phyloP scores from a whole-genome alignment of 2,329 filamentous ascomycete genomes.

The Annulohypoxylon truncatum region DNA sequence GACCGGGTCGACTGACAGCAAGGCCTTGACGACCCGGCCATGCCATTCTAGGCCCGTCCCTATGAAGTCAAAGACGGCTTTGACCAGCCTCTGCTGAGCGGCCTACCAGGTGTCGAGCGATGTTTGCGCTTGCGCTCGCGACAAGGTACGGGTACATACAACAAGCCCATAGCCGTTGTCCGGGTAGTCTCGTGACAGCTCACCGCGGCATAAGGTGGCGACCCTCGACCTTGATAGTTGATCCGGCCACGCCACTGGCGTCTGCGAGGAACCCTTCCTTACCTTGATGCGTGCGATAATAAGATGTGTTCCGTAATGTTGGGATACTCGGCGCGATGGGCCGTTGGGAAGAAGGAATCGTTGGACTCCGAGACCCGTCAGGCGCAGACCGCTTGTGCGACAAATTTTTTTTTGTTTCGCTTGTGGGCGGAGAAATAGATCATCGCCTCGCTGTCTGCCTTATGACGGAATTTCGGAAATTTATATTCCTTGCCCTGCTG shows the following conservation, averaged over 20 bases:
- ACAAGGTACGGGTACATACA: slow-evolving; percentile 22
- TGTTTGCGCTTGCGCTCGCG: slow-evolving; percentile 24
- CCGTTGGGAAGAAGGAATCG: background rate
- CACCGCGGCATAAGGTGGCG: slow-evolving; percentile 3
- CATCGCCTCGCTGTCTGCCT: slow-evolving; percentile 24
- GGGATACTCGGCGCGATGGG: background rate
- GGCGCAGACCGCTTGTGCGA: slow-evolving; percentile 31
- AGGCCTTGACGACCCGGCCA: slow-evolving; percentile 50
- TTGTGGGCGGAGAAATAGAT: slow-evolving; percentile 23
- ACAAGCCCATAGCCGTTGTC: background rate
- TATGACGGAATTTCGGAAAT: slow-evolving; percentile 11
- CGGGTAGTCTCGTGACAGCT: slow-evolving; percentile 8
- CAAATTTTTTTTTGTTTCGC: slow-evolving; percentile 2
- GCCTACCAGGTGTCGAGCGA: slow-evolving; percentile 8
- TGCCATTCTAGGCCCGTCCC: slow-evolving; percentile 69
- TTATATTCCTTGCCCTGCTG: slow-evolving; percentile 7
- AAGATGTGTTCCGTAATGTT: background rate
- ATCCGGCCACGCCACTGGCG: slow-evolving; percentile 14
- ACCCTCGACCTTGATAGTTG: slow-evolving; percentile 1
- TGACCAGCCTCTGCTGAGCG: slow-evolving; percentile 46
- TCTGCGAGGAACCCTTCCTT: background rate
- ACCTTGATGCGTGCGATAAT: slow-evolving; percentile 1
- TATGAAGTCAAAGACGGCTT: slow-evolving; percentile 68
- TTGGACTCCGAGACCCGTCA: slow-evolving; percentile 18
- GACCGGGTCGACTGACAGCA: slow-evolving; percentile 52